Evolutionary conservation across 805 yeast species (phyloP), one percentile per base, ranked within the genome.

Genomic region (Yamadazyma nakazawae): DNA sequence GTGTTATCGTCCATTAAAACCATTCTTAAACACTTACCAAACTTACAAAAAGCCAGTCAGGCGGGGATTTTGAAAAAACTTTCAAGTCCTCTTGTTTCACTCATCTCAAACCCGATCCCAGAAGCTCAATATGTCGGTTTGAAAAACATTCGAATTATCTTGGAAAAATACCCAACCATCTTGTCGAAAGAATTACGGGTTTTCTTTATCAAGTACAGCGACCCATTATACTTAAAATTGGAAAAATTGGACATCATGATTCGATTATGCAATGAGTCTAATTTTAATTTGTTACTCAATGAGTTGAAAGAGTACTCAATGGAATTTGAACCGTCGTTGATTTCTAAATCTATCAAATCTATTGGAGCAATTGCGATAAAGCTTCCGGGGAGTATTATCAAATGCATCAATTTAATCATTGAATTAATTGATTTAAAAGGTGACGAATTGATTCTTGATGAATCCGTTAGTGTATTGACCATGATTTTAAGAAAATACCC

Each of bases 41-140:
- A 70, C 14, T 59, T 85, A 7, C 58, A 58, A 6, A 69, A 68
- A 39, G 53, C 48, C 12, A 18, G 40, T 14, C 69, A 68, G 46
- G 63, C 67, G 2, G 54, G 60, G 1, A 70, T 84, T 5, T 68
- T 86, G 67, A 82, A 81, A 53, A 88, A 92, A 59, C 68, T 91
- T 51, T 74, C 89, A 25, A 85, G 96, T 10, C 97, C 96, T 1
- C 70, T 91, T 58, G 96, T 91, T 9, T 88, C 97, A 0, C 68
- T 92, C 51, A 82, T 91, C 50, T 84, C 92, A 8, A 82, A 90
- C 7, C 87, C 96, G 10, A 67, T 72, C 28, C 96, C 97, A 1
- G 99, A 94, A 65, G 88, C 95, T 40, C 98, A 94, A 67, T 92
- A 85, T 58, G 96, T 92, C 39, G 94, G 96, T 0, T 73, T 92